A percentile compares a stretch with the other conserved stretches of the same genome.
Conservation (phyloP, 768 basidiomycete species). For the Trametes maxima region DNA sequence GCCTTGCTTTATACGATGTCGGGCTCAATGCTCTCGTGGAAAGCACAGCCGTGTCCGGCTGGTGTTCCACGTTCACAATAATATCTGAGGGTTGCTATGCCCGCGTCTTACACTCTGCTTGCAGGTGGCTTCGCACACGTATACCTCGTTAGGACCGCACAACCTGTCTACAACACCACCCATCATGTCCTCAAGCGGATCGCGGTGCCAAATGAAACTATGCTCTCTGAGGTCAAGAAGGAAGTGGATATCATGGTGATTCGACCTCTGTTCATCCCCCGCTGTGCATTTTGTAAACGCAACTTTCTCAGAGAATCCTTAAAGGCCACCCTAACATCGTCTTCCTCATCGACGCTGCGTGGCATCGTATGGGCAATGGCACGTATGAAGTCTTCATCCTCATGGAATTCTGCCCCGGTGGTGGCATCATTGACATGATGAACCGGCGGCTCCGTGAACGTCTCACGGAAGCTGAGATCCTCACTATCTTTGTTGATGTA, state of each 20-base stretch:
- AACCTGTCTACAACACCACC: slow-evolving; percentile 87
- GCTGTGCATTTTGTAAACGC: slow-evolving; percentile 8
- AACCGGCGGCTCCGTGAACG: slow-evolving; percentile 94
- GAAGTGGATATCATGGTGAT: slow-evolving; percentile 99
- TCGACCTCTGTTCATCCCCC: not conserved
- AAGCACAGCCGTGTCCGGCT: not conserved
- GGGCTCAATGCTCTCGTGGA: not conserved
- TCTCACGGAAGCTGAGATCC: slow-evolving; percentile 92
- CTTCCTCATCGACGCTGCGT: slow-evolving; percentile 93
- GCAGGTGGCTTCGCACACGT: slow-evolving; percentile 98
- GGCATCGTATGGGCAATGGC: slow-evolving; percentile 81
- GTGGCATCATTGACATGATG: slow-evolving; percentile 99
- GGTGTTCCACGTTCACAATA: not conserved
- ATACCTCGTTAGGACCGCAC: slow-evolving; percentile 87
- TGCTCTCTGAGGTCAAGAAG: slow-evolving; percentile 92
- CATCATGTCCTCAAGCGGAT: slow-evolving; percentile 98
- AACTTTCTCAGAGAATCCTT: slow-evolving; percentile 71
- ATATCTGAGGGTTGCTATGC: slow-evolving; percentile 12
- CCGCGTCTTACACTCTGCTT: slow-evolving; percentile 13
- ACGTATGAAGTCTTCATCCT: slow-evolving; percentile 96
- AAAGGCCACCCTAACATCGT: slow-evolving; percentile 95
- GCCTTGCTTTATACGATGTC: too few species aligned
- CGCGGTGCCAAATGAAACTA: slow-evolving; percentile 85
- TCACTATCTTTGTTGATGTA: slow-evolving; percentile 97
- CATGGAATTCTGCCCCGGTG: slow-evolving; percentile 98